Conservation (phyloP, 2,329 filamentous ascomycete species). For the Phialocephala sp. region DNA sequence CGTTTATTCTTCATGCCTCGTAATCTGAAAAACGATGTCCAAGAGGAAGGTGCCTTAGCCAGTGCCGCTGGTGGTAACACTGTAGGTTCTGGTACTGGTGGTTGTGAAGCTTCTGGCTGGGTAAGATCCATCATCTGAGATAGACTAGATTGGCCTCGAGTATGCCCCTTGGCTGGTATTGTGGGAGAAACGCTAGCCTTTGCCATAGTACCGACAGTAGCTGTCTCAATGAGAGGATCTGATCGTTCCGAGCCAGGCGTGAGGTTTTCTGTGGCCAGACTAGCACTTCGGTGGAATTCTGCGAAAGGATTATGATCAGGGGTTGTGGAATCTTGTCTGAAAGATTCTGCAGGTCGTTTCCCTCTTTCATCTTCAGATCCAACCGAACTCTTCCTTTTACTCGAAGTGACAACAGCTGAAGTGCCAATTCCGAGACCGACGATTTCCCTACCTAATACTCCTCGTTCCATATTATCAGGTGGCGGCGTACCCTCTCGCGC, state of each 20-base stretch:
- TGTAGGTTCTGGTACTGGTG: conserved; percentile 39
- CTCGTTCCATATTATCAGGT: conserved; percentile 63
- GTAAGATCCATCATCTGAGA: conserved; percentile 57
- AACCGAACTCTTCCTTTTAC: conserved; percentile 54
- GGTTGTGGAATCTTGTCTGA: conserved; percentile 31
- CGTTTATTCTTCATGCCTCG: conserved; percentile 56
- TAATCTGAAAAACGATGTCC: conserved; percentile 75
- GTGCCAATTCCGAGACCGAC: conserved; percentile 61
- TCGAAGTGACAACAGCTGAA: conserved; percentile 62
- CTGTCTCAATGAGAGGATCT: conserved; percentile 51
- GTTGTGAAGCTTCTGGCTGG: conserved; percentile 31
- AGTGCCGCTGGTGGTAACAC: conserved; percentile 51
- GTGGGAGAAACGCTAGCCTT: conserved; percentile 53
- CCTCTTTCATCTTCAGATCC: conserved; percentile 44
- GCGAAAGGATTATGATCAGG: conserved; percentile 21
- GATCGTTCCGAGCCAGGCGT: conserved; percentile 40
- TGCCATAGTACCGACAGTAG: conserved; percentile 53
- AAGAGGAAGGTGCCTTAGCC: conserved; percentile 53
- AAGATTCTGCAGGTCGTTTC: conserved; percentile 40
- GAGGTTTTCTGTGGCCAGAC: conserved; percentile 36
- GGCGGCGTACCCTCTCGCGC: conserved; percentile 56
- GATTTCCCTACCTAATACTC: conserved; percentile 63
- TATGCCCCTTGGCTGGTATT: conserved; percentile 48
- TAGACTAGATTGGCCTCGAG: conserved; percentile 54
- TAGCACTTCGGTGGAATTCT: conserved; percentile 31